Percentiles rank a stretch among this genome's conserved stretches.
Conservation (phyloP, 805 yeast genomes). For the Cyberlindnera subsufficiens region DNA sequence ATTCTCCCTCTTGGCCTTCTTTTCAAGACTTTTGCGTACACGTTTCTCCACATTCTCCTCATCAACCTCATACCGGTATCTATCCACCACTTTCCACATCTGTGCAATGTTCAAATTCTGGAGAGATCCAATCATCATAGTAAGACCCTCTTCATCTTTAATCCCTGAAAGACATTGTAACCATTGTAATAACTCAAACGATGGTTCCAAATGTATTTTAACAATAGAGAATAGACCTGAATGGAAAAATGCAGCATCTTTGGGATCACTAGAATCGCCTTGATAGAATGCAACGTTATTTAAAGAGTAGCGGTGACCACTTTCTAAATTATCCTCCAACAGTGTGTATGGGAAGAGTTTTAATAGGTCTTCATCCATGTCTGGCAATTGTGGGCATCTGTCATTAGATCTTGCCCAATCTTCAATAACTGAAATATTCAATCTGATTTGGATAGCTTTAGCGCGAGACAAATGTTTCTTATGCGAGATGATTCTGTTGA, state of each 20-base stretch:
- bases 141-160: constrained; percentile 56
- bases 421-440: constrained; percentile 80
- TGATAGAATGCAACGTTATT: constrained; percentile 10
- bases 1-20: constrained; percentile 9
- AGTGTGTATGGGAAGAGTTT: constrained; percentile 32
- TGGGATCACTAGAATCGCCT: constrained; percentile 32
- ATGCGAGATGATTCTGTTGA: constrained; percentile 64
- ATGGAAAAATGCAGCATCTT: constrained; percentile 54
- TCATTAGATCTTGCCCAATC: constrained; percentile 73
- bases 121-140: constrained; percentile 46
- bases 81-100: constrained; percentile 60
- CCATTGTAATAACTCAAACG: constrained; percentile 83
- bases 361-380: constrained; percentile 32
- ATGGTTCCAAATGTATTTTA: constrained; percentile 60
- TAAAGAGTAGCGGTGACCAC: constrained; percentile 1
- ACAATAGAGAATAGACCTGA: constrained; percentile 61
- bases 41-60: constrained; percentile 57
- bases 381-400: constrained; percentile 25
- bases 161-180: constrained; percentile 77
- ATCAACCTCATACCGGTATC: constrained; percentile 78
- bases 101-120: constrained; percentile 62
- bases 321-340: constrained; percentile 22
- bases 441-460: constrained; percentile 82
- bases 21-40: constrained; percentile 14
- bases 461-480: constrained; percentile 72